Evolutionary conservation across 2,329 filamentous ascomycete species (phyloP).

Genomic region (Fonsecaea erecta): DNA sequence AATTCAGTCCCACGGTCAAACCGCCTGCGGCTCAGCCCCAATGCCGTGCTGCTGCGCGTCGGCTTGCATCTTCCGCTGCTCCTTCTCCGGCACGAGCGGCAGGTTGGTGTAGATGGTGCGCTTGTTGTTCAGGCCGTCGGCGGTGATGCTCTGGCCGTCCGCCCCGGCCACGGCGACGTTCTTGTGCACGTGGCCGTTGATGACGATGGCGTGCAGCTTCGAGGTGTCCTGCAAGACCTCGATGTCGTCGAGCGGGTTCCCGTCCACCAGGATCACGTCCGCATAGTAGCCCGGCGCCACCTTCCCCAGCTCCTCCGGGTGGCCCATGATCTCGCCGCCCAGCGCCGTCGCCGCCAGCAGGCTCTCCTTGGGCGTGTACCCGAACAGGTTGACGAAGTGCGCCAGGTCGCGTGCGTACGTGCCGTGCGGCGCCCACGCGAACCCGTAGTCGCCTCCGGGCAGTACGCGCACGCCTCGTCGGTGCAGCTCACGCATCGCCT

Average conservation of each 20-base stretch:
- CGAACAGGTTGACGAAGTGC: slow-evolving; percentile 20
- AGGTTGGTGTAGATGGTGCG: slow-evolving; percentile 6
- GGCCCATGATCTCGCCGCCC: slow-evolving; percentile 21
- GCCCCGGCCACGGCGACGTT: slow-evolving; percentile 6
- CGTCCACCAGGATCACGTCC: slow-evolving; percentile 19
- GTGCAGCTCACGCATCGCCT: slow-evolving; percentile 16
- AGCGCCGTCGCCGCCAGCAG: slow-evolving; percentile 11
- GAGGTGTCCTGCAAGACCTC: slow-evolving; percentile 16
- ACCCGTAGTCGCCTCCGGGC: slow-evolving; percentile 16
- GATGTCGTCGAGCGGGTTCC: slow-evolving; percentile 14
- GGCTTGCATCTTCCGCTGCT: slow-evolving; percentile 9
- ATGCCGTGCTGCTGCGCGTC: slow-evolving; percentile 12
- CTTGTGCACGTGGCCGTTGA: slow-evolving; percentile 21
- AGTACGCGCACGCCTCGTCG: slow-evolving; percentile 17
- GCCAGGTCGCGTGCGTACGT: slow-evolving; percentile 17
- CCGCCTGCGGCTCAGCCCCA: slow-evolving; percentile 6
- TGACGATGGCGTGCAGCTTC: slow-evolving; percentile 11
- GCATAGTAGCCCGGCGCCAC: slow-evolving; percentile 20
- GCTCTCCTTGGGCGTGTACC: slow-evolving; percentile 16
- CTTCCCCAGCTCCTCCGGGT: slow-evolving; percentile 19
- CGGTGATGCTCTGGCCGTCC: slow-evolving; percentile 12
- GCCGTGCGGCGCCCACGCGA: slow-evolving; percentile 18
- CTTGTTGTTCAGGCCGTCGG: slow-evolving; percentile 12
- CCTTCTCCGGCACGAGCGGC: slow-evolving; percentile 9
- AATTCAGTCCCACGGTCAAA: too few species aligned